Base-by-base conservation (phyloP, 306 rosid species). In the Datisca glomerata region DNA sequence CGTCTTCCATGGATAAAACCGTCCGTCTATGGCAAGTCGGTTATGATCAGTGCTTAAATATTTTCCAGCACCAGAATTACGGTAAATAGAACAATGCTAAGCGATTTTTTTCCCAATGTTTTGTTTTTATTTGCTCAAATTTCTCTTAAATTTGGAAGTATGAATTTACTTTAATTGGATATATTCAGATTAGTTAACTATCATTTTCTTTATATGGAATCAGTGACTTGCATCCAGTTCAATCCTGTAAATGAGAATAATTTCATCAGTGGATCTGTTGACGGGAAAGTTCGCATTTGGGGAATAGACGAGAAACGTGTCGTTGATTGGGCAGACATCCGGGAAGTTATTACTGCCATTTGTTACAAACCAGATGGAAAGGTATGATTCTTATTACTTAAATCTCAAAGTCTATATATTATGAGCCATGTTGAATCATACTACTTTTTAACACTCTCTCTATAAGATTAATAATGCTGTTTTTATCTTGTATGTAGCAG, bases 271-370 rank as follows among this genome's bases (percentile, higher is more conserved):
- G 97, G 95, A 34, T 89, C 93, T 46, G 67, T 84, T 15, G 95
- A 89, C 56, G 95, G 98, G 6, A 89, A 83, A 71, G 80, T 78
- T 38, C 78, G 93, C 43, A 66, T 89, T 48, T 89, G 98, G 98
- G 84, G 95, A 2, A 24, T 77, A 22, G 53, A 35, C 7, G 79
- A 80, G 58, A 72, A 67, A 52, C 71, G 93, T 24, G 98, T 89
- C 21, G 86, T 78, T 63, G 98, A 89, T 33, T 89, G 98, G 98
- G 80, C 65, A 21, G 86, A 80, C 56, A 54, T 61, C 19, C 58
- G 68, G 35, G 95, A 89, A 48, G 77, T 77, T 7, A 80, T 89
- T 49, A 89, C 79, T 35, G 98, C 98, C 18, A 46, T 89, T 55
- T 69, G 79, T 56, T 77, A 80, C 53, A 72, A 52, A 47, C 93